These are phyloP conservation scores for Eucalyptus albens DNA, from an alignment of 345 rosid species.

Conservation along the genomic window DNA sequence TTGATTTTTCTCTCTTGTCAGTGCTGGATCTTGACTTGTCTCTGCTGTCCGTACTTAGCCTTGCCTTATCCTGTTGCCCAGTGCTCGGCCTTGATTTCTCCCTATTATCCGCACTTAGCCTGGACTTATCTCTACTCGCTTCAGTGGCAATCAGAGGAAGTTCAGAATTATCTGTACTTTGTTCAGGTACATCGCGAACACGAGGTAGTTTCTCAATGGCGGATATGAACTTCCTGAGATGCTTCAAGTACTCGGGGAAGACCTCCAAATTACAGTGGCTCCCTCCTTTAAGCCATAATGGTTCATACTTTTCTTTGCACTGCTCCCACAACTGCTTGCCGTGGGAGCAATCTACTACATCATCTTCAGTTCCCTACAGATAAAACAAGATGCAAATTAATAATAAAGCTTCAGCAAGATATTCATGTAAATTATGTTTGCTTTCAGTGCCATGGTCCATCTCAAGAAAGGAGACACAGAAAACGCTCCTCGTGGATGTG, in stretches of 20 bases:
- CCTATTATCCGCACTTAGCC: constrained; percentile 30
- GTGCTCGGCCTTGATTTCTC: constrained; percentile 30
- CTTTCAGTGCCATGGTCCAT: not conserved
- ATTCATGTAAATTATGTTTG: not conserved
- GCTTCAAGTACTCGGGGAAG: constrained; percentile 68
- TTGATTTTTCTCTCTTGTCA: constrained; percentile 35
- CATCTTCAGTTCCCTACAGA: constrained; percentile 75
- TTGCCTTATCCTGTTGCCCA: constrained; percentile 34
- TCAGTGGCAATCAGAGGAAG: not conserved
- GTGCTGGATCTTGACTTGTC: constrained; percentile 35
- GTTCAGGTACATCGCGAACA: not conserved
- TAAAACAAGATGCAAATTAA: not conserved
- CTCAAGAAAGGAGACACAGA: not conserved
- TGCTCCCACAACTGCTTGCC: constrained; percentile 83
- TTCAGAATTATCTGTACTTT: constrained; percentile 5
- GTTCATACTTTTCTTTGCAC: constrained; percentile 84
- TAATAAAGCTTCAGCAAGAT: not conserved
- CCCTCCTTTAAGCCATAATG: constrained; percentile 80
- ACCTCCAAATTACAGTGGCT: constrained; percentile 74
- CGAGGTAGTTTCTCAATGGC: constrained; percentile 56
- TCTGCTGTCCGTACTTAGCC: constrained; percentile 27
- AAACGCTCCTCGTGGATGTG: not conserved
- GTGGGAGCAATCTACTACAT: constrained; percentile 70
- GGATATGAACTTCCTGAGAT: constrained; percentile 62
- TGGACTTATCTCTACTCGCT: constrained; percentile 25